These are phyloP conservation scores for Chamaenerion angustifolium DNA, from an alignment of 345 rosid genomes.

Conservation along the genomic window DNA sequence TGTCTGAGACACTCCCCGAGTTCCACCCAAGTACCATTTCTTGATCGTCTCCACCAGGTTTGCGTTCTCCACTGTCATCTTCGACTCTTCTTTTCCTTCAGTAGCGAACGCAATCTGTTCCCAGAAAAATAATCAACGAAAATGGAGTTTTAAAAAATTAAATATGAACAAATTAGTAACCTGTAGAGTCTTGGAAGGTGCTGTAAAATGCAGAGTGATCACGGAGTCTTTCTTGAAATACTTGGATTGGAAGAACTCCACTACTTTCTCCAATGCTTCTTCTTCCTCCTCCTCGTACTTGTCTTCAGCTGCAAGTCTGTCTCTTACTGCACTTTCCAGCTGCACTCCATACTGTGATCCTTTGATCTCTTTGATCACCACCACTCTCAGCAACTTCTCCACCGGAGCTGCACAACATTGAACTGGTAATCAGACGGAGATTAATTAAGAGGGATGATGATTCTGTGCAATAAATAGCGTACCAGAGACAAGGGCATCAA, in stretches of 20 bases:
- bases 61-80: constrained; percentile 44
- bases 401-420: constrained; percentile 62
- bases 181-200: constrained; percentile 37
- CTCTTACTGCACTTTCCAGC: constrained; percentile 70
- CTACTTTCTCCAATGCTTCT: constrained; percentile 61
- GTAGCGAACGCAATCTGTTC: constrained; percentile 38
- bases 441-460: too few species aligned
- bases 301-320: constrained; percentile 66
- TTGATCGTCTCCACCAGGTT: constrained; percentile 74
- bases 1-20: constrained; percentile 55
- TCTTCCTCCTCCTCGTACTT: constrained; percentile 93
- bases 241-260: constrained; percentile 73
- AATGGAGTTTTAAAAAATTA: neutral
- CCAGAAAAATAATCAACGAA: neutral
- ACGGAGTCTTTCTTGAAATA: constrained; percentile 60
- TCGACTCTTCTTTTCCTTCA: constrained; percentile 61
- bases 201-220: constrained; percentile 61
- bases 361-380: constrained; percentile 84
- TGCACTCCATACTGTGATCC: constrained; percentile 92
- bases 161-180: too few species aligned
- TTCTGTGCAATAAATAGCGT: neutral
- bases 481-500: constrained; percentile 63
- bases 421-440: too few species aligned
- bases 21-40: constrained; percentile 83
- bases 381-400: constrained; percentile 62